These are phyloP conservation scores for Eucommia ulmoides DNA, from an alignment of 257 asterid species.

Conservation along the genomic window DNA sequence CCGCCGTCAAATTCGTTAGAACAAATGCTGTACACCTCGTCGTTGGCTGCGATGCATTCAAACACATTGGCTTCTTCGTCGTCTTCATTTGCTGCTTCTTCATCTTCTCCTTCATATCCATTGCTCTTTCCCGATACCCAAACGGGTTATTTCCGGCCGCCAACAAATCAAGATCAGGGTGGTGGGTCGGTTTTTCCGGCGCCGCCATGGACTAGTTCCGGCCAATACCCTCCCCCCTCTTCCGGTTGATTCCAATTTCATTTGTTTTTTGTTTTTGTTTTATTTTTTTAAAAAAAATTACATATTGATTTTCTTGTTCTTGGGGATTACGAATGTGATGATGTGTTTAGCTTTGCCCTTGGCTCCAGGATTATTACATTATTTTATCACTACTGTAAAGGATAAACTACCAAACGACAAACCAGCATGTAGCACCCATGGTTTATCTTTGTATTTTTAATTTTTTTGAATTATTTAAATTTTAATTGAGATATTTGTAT, in stretches of 20 bases:
- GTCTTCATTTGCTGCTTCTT: slow-evolving; percentile 10
- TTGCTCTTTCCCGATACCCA: slow-evolving; percentile 36
- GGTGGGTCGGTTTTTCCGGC: slow-evolving; percentile 18
- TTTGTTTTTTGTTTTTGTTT: not conserved
- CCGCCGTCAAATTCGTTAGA: slow-evolving; percentile 28
- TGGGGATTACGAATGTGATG: not conserved
- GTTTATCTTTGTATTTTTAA: no score
- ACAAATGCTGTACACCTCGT: slow-evolving; percentile 40
- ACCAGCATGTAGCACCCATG: no score
- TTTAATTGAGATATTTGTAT: no score
- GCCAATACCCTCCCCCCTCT: slow-evolving; percentile 45
- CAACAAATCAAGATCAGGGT: slow-evolving; percentile 23
- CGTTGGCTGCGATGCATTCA: slow-evolving; percentile 37
- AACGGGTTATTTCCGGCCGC: slow-evolving; percentile 27
- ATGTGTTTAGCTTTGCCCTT: not conserved
- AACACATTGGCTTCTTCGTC: slow-evolving; percentile 19
- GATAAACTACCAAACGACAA: no score
- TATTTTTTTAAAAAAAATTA: no score
- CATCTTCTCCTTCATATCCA: slow-evolving; percentile 28
- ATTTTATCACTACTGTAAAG: not conserved
- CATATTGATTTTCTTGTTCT: not conserved
- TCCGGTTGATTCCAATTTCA: slow-evolving; percentile 25
- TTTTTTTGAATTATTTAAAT: no score
- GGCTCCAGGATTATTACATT: not conserved
- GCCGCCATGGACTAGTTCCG: slow-evolving; percentile 42